A percentile compares a stretch with the other conserved stretches of the same genome.
Evolutionary conservation across 371 early-diverging fungal species (phyloP).

Genomic region (Mucor irregularis): DNA sequence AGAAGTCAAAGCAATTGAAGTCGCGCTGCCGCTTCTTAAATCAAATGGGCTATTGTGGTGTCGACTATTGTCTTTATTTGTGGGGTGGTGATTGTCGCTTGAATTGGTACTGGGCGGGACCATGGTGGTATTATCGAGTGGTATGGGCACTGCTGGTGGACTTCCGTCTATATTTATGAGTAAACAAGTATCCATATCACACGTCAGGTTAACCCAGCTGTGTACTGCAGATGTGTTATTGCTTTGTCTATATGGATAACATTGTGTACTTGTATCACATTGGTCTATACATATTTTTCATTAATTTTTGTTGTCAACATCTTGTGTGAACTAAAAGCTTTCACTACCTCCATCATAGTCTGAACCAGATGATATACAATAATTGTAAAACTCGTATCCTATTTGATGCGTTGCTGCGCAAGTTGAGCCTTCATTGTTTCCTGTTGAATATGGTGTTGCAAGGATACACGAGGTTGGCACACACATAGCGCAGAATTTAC

Average conservation of each 20-base stretch:
- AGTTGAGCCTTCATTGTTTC: conserved; percentile 12
- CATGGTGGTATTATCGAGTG: not conserved
- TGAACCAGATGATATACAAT: conserved; percentile 37
- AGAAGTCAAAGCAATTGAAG: not conserved
- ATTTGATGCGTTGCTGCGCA: conserved; percentile 21
- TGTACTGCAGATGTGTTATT: conserved; percentile 14
- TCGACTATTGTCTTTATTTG: not conserved
- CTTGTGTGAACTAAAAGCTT: too few species aligned
- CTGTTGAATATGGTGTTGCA: conserved; percentile 18
- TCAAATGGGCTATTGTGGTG: not conserved
- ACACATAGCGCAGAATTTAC: conserved; percentile 49
- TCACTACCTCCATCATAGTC: conserved; percentile 25
- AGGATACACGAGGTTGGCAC: conserved; percentile 33
- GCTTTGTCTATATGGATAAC: conserved; percentile 33
- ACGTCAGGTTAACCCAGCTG: conserved; percentile 34
- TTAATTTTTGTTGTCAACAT: too few species aligned
- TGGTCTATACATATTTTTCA: too few species aligned
- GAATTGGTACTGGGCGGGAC: not conserved
- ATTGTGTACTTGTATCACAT: conserved; percentile 39
- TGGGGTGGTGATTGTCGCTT: not conserved
- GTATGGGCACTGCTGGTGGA: not conserved
- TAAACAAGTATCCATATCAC: conserved; percentile 25
- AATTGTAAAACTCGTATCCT: conserved; percentile 36
- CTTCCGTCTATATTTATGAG: conserved; percentile 1
- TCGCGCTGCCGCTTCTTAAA: not conserved